phyloP scores from a whole-genome alignment of 106 monocot genomes.

The Dioscorea zingiberensis region DNA sequence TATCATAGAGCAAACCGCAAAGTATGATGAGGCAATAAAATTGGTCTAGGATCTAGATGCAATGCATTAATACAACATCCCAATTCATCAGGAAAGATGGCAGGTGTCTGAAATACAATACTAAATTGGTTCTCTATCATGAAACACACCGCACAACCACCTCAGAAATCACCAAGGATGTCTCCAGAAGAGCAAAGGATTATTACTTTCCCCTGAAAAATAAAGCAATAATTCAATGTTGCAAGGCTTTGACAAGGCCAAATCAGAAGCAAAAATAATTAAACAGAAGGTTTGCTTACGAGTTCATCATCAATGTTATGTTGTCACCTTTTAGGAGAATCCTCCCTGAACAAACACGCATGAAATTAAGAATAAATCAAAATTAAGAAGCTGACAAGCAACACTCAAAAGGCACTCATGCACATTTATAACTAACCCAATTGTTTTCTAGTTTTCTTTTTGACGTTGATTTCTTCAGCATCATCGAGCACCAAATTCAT shows the following conservation, averaged over 20 bases:
- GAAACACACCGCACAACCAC: too few species aligned
- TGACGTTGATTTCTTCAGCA: constrained; percentile 18
- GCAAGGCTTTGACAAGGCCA: too few species aligned
- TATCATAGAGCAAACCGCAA: too few species aligned
- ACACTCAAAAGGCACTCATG: neutral
- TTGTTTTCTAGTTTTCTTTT: constrained; percentile 15
- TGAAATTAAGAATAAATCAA: neutral
- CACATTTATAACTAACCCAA: constrained; percentile 3
- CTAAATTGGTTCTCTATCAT: too few species aligned
- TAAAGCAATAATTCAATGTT: neutral
- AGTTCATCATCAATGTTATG: constrained; percentile 19
- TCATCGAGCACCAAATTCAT: constrained; percentile 15
- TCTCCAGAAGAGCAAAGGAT: neutral
- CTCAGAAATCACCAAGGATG: too few species aligned
- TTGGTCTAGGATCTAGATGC: too few species aligned
- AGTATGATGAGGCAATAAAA: too few species aligned
- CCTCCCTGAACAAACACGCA: constrained; percentile 5
- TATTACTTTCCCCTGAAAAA: constrained; percentile 9
- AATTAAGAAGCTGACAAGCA: neutral
- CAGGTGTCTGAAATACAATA: too few species aligned
- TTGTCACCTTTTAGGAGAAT: constrained; percentile 20
- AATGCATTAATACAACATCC: too few species aligned
- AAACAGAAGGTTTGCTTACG: neutral
- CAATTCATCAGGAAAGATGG: too few species aligned
- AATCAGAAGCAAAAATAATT: neutral